A percentile compares a stretch with the other conserved stretches of the same genome.
These are phyloP conservation scores for Fusarium sp. DNA, from an alignment of 2,329 filamentous ascomycete genomes.

Conservation along the genomic window DNA sequence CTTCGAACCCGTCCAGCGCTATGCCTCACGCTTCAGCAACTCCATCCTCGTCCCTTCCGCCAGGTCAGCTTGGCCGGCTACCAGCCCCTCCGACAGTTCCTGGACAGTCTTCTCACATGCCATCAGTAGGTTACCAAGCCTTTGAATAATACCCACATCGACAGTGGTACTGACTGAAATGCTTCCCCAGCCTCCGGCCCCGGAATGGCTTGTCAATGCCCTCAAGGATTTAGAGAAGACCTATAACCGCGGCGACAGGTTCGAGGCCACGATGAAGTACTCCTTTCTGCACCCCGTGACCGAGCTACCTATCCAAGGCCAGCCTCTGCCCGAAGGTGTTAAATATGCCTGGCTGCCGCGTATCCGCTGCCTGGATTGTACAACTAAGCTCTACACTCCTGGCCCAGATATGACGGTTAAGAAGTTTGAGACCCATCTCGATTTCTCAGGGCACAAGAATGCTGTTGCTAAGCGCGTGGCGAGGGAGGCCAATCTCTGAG, in stretches of 20 bases:
- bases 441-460: constrained; percentile 82
- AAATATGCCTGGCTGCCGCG: constrained; percentile 87
- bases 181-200: constrained; percentile 75
- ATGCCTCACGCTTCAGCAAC: constrained; percentile 50
- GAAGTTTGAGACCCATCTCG: constrained; percentile 93
- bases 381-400: constrained; percentile 92
- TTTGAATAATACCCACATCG: constrained; percentile 1
- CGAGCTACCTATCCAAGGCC: constrained; percentile 68
- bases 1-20: constrained; percentile 49
- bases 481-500: constrained; percentile 32
- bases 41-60: constrained; percentile 53
- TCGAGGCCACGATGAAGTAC: constrained; percentile 93
- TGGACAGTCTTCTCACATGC: constrained; percentile 61
- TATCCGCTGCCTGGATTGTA: constrained; percentile 92
- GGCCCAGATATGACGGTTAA: constrained; percentile 84
- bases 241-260: constrained; percentile 80
- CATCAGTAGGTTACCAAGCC: constrained; percentile 64
- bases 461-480: constrained; percentile 60
- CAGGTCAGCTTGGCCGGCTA: constrained; percentile 71
- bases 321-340: constrained; percentile 68
- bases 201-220: constrained; percentile 82
- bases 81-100: constrained; percentile 71
- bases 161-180: constrained; percentile 29
- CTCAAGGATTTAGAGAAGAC: constrained; percentile 74
- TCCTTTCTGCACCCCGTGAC: constrained; percentile 80